These are phyloP conservation scores for Raphanus hybrid DNA, from an alignment of 441 rosid species.

Conservation along the genomic window DNA sequence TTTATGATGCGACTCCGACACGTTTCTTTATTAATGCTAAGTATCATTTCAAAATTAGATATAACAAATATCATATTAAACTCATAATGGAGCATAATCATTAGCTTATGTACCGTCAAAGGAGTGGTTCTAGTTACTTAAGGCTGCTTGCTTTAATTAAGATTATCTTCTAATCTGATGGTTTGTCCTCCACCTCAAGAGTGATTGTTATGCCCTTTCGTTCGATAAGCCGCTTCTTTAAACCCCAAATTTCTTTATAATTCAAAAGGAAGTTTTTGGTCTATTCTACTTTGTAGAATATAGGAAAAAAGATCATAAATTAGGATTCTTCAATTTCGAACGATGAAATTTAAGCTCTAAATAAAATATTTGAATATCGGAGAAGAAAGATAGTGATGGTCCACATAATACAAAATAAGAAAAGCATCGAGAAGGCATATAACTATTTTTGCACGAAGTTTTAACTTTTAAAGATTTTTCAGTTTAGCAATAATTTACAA, in stretches of 20 bases:
- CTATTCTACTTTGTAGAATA: not conserved
- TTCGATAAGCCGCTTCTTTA: constrained; percentile 35
- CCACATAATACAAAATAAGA: not conserved
- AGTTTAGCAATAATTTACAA: not conserved
- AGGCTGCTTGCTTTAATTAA: constrained; percentile 26
- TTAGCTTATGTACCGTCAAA: constrained; percentile 44
- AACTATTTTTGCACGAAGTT: not conserved
- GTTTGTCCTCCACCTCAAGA: constrained; percentile 28
- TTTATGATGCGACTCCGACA: constrained; percentile 32
- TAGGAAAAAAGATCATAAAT: not conserved
- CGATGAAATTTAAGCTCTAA: not conserved
- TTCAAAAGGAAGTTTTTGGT: not conserved
- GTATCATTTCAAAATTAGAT: constrained; percentile 18
- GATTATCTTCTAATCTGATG: constrained; percentile 30
- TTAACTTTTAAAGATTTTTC: not conserved
- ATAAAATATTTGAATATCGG: not conserved
- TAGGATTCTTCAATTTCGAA: not conserved
- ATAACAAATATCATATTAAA: constrained; percentile 28
- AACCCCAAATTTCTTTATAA: not conserved
- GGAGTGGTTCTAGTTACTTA: constrained; percentile 44
- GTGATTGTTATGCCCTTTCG: constrained; percentile 16
- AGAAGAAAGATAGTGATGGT: not conserved
- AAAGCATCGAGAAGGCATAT: not conserved
- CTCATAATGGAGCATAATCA: constrained; percentile 40
- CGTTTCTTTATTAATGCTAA: constrained; percentile 19